Evolutionary conservation across 176 grass and related monocot species (phyloP).

Genomic region (Oryza meridionalis): DNA sequence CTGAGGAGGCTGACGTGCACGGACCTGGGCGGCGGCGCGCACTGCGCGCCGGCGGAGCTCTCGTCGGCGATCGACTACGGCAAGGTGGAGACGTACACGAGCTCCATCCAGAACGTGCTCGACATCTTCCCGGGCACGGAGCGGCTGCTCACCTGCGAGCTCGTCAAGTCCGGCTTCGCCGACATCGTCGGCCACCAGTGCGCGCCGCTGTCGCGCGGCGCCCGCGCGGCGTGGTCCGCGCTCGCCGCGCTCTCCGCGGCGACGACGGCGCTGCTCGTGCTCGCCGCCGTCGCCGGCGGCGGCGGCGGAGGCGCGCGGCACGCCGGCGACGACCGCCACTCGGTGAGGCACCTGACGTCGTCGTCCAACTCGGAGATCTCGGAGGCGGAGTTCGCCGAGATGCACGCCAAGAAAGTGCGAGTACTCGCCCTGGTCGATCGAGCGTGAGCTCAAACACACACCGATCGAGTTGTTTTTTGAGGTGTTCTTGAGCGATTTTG

Average conservation of each 20-base stretch:
- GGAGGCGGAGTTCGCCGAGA: conserved; percentile 47
- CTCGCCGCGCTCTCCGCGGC: conserved; percentile 51
- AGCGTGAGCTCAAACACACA: neutral
- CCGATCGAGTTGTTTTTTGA: conserved; percentile 16
- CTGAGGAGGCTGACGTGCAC: conserved; percentile 82
- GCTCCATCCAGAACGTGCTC: conserved; percentile 82
- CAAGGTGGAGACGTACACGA: conserved; percentile 81
- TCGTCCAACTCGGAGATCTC: conserved; percentile 55
- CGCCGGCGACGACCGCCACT: conserved; percentile 42
- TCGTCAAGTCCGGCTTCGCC: conserved; percentile 77
- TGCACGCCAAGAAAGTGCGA: conserved; percentile 49
- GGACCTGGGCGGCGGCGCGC: conserved; percentile 45
- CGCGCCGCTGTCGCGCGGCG: conserved; percentile 55
- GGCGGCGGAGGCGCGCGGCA: neutral
- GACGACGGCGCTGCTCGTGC: conserved; percentile 42
- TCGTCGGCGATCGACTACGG: conserved; percentile 75
- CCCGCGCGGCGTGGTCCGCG: conserved; percentile 51
- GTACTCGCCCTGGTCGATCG: neutral
- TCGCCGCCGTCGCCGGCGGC: neutral
- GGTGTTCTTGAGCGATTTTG: conserved; percentile 7
- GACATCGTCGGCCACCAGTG: conserved; percentile 72
- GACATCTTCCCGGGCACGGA: conserved; percentile 88
- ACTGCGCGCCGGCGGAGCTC: conserved; percentile 54
- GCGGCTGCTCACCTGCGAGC: conserved; percentile 68
- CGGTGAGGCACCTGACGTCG: conserved; percentile 57